phyloP scores from a whole-genome alignment of 2,329 filamentous ascomycete genomes.

The Chaetothyriales sp. region DNA sequence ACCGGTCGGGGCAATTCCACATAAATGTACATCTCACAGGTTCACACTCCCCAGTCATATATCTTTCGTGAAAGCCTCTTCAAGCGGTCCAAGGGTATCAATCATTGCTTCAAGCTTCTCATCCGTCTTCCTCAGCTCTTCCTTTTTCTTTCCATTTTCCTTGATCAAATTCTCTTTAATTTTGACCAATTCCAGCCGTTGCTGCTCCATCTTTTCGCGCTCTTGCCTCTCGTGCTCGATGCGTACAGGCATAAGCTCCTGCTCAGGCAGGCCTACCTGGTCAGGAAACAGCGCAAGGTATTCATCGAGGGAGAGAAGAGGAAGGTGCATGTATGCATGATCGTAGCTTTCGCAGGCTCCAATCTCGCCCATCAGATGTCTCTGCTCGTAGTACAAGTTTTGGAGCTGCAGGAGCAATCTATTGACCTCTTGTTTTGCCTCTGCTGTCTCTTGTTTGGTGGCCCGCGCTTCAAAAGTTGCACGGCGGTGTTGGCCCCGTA shows the following conservation, averaged over 20 bases:
- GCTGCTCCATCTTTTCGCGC: constrained; percentile 71
- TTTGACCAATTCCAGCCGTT: constrained; percentile 62
- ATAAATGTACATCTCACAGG: no score
- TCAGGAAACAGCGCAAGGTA: constrained; percentile 68
- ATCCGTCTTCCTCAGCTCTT: constrained; percentile 81
- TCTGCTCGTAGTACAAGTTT: constrained; percentile 92
- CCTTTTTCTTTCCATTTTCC: constrained; percentile 83
- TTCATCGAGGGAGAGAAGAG: constrained; percentile 68
- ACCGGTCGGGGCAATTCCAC: no score
- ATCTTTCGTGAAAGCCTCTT: constrained; percentile 16
- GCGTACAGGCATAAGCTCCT: constrained; percentile 72
- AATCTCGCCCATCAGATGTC: constrained; percentile 82
- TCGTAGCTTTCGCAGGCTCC: constrained; percentile 80
- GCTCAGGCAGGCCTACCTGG: constrained; percentile 56
- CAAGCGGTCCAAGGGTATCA: constrained; percentile 37
- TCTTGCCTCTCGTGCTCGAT: constrained; percentile 84
- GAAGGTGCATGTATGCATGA: constrained; percentile 77
- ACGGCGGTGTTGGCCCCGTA: constrained; percentile 70
- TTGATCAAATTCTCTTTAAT: constrained; percentile 56
- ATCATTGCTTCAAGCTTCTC: constrained; percentile 89
- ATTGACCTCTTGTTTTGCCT: constrained; percentile 82
- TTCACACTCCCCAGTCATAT: constrained; percentile 4
- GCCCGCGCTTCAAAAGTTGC: constrained; percentile 69
- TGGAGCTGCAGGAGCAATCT: constrained; percentile 81
- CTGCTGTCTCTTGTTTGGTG: constrained; percentile 74